Evolutionary conservation across 78 protist genomes (phyloP).

Genomic region (Dictyostelium capitatum): DNA sequence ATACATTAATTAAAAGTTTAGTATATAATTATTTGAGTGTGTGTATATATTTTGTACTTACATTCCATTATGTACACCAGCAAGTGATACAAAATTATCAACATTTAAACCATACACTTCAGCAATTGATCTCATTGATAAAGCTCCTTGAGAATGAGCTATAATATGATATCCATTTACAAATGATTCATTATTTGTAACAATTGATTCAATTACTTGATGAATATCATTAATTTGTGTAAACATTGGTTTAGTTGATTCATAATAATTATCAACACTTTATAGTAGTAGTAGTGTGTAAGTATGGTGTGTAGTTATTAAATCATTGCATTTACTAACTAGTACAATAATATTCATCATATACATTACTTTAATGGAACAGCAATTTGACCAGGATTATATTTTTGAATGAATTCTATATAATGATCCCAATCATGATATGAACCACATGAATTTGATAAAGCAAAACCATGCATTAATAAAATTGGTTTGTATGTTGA

Average conservation of each 20-base stretch:
- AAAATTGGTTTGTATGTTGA: slow-evolving; percentile 8
- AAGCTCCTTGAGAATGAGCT: slow-evolving; percentile 72
- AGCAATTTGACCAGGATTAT: slow-evolving; percentile 45
- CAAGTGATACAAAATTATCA: slow-evolving; percentile 48
- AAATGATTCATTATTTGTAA: slow-evolving; percentile 7
- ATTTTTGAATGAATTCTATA: slow-evolving; percentile 8
- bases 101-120: slow-evolving; percentile 52
- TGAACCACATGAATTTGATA: background rate
- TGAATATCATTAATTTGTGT: slow-evolving; percentile 25
- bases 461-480: slow-evolving; percentile 31
- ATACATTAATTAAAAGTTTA: background rate
- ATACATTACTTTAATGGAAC: slow-evolving; percentile 23
- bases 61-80: slow-evolving; percentile 67
- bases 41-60: background rate
- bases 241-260: slow-evolving; percentile 33
- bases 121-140: slow-evolving; percentile 1
- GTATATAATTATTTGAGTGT: too few relatives aligned
- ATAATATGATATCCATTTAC: slow-evolving; percentile 43
- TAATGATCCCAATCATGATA: background rate
- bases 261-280: slow-evolving; percentile 29
- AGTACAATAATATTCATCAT: background rate
- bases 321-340: background rate
- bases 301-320: background rate
- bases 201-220: background rate
- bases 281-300: too few relatives aligned